Percentiles rank a stretch among this genome's conserved stretches.
Evolutionary conservation across 805 yeast genomes (phyloP).

Genomic region (Scheffersomyces spartinae): DNA sequence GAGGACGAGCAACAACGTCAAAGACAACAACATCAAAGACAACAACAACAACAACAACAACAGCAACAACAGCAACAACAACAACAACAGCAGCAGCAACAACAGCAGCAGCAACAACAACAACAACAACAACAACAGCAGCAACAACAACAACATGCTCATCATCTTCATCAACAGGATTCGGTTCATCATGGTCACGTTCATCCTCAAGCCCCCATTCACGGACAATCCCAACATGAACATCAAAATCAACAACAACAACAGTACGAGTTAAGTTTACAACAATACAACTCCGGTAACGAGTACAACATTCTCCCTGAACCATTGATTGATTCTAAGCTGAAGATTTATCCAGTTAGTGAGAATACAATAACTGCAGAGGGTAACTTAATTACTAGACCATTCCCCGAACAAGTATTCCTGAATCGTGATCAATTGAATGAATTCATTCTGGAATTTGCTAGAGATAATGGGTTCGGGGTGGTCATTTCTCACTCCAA

Average conservation of each 20-base stretch:
- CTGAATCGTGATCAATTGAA: constrained; percentile 38
- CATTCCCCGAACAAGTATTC: constrained; percentile 42
- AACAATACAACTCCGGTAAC: constrained; percentile 8
- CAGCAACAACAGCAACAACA: constrained; percentile 2
- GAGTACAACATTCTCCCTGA: constrained; percentile 36
- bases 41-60: constrained; percentile 5
- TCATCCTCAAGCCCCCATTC: constrained; percentile 1
- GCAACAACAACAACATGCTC: constrained; percentile 5
- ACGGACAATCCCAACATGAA: constrained; percentile 4
- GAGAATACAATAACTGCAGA: constrained; percentile 36
- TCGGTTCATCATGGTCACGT: constrained; percentile 1
- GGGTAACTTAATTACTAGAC: constrained; percentile 41
- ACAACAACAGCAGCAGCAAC: constrained; percentile 4
- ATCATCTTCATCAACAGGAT: constrained; percentile 6
- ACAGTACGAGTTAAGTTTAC: no score
- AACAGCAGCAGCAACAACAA: constrained; percentile 4
- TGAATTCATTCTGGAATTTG: constrained; percentile 44
- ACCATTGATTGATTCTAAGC: constrained; percentile 30
- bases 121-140: constrained; percentile 5
- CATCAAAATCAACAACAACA: constrained; percentile 17
- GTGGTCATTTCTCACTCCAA: constrained; percentile 50
- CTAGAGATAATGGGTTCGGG: constrained; percentile 46
- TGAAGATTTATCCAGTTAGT: constrained; percentile 29
- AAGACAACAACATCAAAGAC: constrained; percentile 2
- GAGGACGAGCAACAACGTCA: constrained; percentile 3